Base-by-base conservation (phyloP, 306 rosid genomes). In the Vigna radiata region DNA sequence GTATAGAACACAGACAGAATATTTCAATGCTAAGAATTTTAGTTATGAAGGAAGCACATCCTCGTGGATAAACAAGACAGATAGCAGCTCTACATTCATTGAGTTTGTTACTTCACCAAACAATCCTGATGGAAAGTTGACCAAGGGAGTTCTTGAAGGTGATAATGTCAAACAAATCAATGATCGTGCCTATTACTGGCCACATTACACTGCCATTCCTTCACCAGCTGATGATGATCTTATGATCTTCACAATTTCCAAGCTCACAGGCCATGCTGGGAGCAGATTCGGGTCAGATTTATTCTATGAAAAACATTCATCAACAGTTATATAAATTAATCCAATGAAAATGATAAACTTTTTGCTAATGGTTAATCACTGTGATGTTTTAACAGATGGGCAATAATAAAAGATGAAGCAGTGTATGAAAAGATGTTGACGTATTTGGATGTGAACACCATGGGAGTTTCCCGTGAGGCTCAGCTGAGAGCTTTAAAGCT, bases 51-150 rank as follows among this genome's bases (percentile, higher is more conserved):
- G 89, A 46, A 89, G 87, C 8, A 81, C 81, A 23, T 83, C 82
- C 1, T 61, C 27, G 2, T 71, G 90, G 84, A 63, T 17, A 47
- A 85, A 77, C 68, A 59, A n/a, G 3, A 37, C 88, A 14, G 43
- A 73, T 49, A 33, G 13, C 1, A 36, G 0, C 4, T 23, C 50
- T 4, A 81, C 21, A 16, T 68, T 87, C 7, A 80, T 89, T 27
- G 93, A 87, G 79, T 81, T 89, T 14, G 93, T 89, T 9, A 85
- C 91, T 27, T 85, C 93, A 68, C 93, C 93, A 39, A 89, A 79
- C 64, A 89, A 87, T 80, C 93, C 93, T 2, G 93, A 89, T 37
- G 93, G 91, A 8, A 49, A 80, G 65, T 75, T 82, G 59, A 87
- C 25, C 0, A 18, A 71, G 33, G 83, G 67, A 43, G 70, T 71